Evolutionary conservation across 495 filamentous ascomycete genomes (phyloP).

Genomic region (Monascus purpureus): DNA sequence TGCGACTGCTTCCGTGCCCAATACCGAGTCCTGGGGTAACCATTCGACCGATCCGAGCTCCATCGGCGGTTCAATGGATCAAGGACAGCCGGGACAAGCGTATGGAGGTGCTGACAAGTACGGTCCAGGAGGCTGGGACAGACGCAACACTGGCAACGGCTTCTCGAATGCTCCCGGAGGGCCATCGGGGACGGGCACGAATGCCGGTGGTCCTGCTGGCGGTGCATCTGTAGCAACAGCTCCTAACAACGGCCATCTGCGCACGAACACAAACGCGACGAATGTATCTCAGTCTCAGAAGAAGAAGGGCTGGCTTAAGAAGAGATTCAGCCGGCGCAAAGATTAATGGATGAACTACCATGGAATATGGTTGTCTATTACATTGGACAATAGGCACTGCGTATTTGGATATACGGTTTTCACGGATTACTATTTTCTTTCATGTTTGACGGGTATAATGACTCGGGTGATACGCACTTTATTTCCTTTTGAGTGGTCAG

Average conservation of each 20-base stretch:
- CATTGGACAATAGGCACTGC: not conserved
- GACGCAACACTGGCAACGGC: constrained; percentile 3
- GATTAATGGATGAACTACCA: constrained; percentile 11
- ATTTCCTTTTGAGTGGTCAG: too few relatives aligned
- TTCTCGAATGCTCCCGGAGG: not conserved
- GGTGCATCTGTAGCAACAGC: constrained; percentile 14
- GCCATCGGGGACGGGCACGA: constrained; percentile 9
- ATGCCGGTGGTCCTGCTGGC: constrained; percentile 12
- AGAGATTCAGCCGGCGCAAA: constrained; percentile 63
- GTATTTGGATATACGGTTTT: constrained; percentile 6
- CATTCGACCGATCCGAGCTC: constrained; percentile 73
- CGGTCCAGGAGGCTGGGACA: constrained; percentile 14
- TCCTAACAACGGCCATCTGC: constrained; percentile 15
- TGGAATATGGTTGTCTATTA: constrained; percentile 3
- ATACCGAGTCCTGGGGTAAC: constrained; percentile 56
- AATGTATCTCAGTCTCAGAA: too few relatives aligned
- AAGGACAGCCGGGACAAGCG: constrained; percentile 45
- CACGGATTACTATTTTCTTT: constrained; percentile 17
- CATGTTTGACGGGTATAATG: constrained; percentile 9
- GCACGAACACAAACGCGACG: too few relatives aligned
- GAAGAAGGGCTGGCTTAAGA: constrained; percentile 78
- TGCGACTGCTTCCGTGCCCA: constrained; percentile 54
- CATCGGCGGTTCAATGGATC: constrained; percentile 79
- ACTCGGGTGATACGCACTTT: constrained; percentile 12
- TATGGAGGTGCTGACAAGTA: constrained; percentile 40